Conservation (phyloP, 768 basidiomycete species). For the Tulasnella sp. region DNA sequence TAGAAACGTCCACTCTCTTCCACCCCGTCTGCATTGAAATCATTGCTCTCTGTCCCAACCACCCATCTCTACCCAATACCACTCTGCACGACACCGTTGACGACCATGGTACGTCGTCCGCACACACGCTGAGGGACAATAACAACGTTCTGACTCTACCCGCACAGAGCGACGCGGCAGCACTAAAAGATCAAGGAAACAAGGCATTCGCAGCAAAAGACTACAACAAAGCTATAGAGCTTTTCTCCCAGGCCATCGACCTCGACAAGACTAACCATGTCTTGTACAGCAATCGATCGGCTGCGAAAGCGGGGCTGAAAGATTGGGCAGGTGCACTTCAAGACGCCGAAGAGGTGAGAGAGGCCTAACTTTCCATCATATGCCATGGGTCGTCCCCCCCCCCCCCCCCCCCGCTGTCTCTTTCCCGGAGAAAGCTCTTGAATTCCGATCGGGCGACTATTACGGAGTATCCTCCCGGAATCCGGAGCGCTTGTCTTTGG, state of each 20-base stretch:
- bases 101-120: not conserved
- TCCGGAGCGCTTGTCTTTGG: not conserved
- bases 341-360: constrained; percentile 84
- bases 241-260: constrained; percentile 74
- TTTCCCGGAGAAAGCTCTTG: not conserved
- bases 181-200: constrained; percentile 88
- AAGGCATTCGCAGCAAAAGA: constrained; percentile 92
- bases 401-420: not conserved
- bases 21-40: not conserved
- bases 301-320: constrained; percentile 79
- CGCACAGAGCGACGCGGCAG: constrained; percentile 36
- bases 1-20: not conserved
- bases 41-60: not conserved
- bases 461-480: not conserved
- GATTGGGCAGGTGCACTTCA: constrained; percentile 66
- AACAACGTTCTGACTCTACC: not conserved
- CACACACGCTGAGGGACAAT: not conserved
- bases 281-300: constrained; percentile 87
- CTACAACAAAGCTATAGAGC: constrained; percentile 78
- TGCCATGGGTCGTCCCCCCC: not conserved
- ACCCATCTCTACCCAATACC: not conserved
- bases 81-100: not conserved
- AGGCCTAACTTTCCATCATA: too few species aligned
- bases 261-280: constrained; percentile 81
- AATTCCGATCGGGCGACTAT: not conserved